Evolutionary conservation across 2,329 filamentous ascomycete genomes (phyloP), one percentile per base, ranked within the genome.

Genomic region (Monosporascus sp.): DNA sequence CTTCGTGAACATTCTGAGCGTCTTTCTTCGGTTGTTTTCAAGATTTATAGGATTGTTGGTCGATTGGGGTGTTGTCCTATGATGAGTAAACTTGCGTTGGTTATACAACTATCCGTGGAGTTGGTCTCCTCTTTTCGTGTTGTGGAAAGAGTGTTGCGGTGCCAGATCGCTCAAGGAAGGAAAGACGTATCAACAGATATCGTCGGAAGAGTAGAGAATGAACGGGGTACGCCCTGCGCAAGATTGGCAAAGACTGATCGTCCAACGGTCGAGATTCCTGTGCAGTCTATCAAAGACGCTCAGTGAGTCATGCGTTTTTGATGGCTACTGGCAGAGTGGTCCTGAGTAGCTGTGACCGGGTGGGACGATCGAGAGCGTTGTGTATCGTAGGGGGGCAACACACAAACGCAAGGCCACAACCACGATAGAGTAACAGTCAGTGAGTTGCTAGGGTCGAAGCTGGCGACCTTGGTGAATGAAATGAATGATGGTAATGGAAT

Each of bases 261-360:
- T 51, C 48, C 41, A 54, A 50, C 47, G 54, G 48, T 31, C 50
- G 53, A 49, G 53, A 59, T 50, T 49, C 52, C 54, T 50, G 59
- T 52, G 56, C 57, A 59, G 61, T 65, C 63, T 66, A 58, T 66
- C 64, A 62, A 66, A 66, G 65, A 68, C 65, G 61, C 62, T 56
- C 45, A 62, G 57, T 41, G 59, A 63, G 56, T 60, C 61, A 59
- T 59, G 61, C 56, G 59, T 51, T 60, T 57, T 61, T 57, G 59
- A 60, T 56, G 59, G 56, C 48, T n/a, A 41, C 20, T 7, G 31
- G n/a, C 9, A 7, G 26, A 22, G 22, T 26, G 44, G 34, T 38
- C 19, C 40, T 24, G 24, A 27, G 37, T 36, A 48, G 43, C 50
- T 55, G 53, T 55, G 55, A 56, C 56, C 50, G 54, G 45, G 48